Evolutionary conservation across 164 flowering plant species (phyloP).

Genomic region (Malania oleifera): DNA sequence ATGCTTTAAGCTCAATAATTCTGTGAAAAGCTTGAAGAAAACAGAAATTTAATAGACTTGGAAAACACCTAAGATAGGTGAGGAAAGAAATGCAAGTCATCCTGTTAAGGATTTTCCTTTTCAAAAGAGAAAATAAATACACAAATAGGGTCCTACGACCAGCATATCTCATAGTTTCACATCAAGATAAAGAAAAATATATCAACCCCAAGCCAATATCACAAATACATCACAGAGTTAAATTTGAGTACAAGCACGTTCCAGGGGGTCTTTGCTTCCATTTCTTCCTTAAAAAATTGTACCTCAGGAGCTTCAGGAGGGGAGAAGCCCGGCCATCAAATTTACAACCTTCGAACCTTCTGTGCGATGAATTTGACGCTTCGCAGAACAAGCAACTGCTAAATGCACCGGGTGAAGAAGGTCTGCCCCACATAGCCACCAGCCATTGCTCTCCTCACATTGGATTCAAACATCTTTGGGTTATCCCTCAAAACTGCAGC

Average conservation of each 20-base stretch:
- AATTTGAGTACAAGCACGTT: conserved; percentile 12
- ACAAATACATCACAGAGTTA: conserved; percentile 12
- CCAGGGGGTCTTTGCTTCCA: neutral
- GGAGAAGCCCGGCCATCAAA: conserved; percentile 5
- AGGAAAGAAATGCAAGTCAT: too few relatives aligned
- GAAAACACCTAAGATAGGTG: too few relatives aligned
- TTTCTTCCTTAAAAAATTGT: neutral
- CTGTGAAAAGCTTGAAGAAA: too few relatives aligned
- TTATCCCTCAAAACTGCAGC: conserved; percentile 73
- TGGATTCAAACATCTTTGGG: conserved; percentile 57
- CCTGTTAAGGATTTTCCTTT: too few relatives aligned
- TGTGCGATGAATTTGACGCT: conserved; percentile 10
- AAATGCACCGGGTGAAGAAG: conserved; percentile 51
- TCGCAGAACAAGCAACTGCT: conserved; percentile 9
- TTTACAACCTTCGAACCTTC: conserved; percentile 10
- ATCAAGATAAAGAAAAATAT: neutral
- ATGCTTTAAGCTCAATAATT: too few relatives aligned
- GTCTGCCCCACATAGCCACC: conserved; percentile 70
- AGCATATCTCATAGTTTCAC: conserved; percentile 6
- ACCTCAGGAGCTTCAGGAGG: neutral
- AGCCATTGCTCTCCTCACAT: conserved; percentile 71
- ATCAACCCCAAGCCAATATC: conserved; percentile 4
- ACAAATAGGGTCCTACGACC: neutral
- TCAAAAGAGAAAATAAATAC: conserved; percentile 11
- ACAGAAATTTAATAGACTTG: too few relatives aligned